Evolutionary conservation across 495 filamentous ascomycete species (phyloP).

Genomic region (Chaetomium tenue): DNA sequence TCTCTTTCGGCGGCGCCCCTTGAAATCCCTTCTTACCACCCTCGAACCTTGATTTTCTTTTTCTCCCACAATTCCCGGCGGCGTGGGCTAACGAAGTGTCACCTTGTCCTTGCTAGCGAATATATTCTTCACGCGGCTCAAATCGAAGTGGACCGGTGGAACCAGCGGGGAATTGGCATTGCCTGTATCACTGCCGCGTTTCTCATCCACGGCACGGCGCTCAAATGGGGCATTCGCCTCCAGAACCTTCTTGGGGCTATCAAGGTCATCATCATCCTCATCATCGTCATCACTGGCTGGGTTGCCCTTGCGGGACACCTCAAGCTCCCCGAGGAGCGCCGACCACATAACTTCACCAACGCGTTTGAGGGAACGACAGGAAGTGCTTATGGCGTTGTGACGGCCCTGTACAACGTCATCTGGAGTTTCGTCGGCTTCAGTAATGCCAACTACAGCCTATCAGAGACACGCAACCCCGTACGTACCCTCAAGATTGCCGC

Average conservation of each 20-base stretch:
- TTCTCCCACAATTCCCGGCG: not conserved
- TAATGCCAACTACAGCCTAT: slow-evolving; percentile 61
- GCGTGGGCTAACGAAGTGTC: not conserved
- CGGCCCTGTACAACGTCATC: slow-evolving; percentile 64
- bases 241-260: slow-evolving; percentile 64
- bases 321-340: slow-evolving; percentile 45
- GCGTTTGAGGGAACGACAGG: slow-evolving; percentile 60
- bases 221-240: slow-evolving; percentile 68
- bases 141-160: slow-evolving; percentile 61
- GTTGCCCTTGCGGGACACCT: slow-evolving; percentile 58
- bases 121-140: slow-evolving; percentile 65
- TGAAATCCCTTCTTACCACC: not conserved
- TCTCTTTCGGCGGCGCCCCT: not conserved
- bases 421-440: slow-evolving; percentile 67
- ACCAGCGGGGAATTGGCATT: slow-evolving; percentile 63
- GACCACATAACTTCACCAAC: slow-evolving; percentile 64
- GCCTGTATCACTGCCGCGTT: slow-evolving; percentile 65
- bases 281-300: slow-evolving; percentile 66
- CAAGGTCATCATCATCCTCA: slow-evolving; percentile 65
- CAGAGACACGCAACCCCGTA: slow-evolving; percentile 61
- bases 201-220: slow-evolving; percentile 56
- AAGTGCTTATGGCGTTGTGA: slow-evolving; percentile 60
- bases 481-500: slow-evolving; percentile 64
- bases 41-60: not conserved
- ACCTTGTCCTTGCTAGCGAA: slow-evolving; percentile 40